phyloP scores from a whole-genome alignment of 2,329 filamentous ascomycete species.

The Neofusicoccum parvum region DNA sequence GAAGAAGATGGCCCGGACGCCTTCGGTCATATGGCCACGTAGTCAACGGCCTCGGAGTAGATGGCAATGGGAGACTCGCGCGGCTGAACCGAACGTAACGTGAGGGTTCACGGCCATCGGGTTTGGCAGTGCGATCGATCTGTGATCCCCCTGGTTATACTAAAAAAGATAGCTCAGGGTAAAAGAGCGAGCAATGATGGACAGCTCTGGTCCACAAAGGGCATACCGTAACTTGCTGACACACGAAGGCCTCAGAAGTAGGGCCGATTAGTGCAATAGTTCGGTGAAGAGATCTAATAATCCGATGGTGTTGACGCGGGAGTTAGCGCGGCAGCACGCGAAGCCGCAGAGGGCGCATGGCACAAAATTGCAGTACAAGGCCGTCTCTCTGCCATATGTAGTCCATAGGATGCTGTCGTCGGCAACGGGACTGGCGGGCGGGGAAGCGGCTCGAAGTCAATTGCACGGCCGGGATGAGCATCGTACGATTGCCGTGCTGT shows the following conservation, averaged over 20 bases:
- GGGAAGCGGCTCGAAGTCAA: neutral
- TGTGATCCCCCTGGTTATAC: constrained; percentile 3
- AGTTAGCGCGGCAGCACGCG: neutral
- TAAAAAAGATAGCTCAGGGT: constrained; percentile 1
- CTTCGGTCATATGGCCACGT: neutral
- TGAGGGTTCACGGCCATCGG: neutral
- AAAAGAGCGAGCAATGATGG: neutral
- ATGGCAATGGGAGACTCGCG: neutral
- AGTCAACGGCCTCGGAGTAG: neutral
- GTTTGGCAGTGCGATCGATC: constrained; percentile 4
- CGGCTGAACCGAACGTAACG: neutral
- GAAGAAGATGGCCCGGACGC: neutral
- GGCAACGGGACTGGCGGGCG: neutral
- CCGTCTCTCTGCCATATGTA: neutral
- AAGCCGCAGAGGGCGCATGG: neutral
- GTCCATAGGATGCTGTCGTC: neutral
- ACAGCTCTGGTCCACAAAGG: neutral
- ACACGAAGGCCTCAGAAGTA: neutral
- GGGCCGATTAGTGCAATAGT: neutral
- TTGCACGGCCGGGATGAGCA: neutral
- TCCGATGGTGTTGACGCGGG: neutral
- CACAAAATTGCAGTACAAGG: neutral
- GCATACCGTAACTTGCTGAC: neutral
- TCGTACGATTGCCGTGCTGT: constrained; percentile 8
- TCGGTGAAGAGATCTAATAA: neutral